Conservation (phyloP, 441 rosid species). For the Brassica hybrid region DNA sequence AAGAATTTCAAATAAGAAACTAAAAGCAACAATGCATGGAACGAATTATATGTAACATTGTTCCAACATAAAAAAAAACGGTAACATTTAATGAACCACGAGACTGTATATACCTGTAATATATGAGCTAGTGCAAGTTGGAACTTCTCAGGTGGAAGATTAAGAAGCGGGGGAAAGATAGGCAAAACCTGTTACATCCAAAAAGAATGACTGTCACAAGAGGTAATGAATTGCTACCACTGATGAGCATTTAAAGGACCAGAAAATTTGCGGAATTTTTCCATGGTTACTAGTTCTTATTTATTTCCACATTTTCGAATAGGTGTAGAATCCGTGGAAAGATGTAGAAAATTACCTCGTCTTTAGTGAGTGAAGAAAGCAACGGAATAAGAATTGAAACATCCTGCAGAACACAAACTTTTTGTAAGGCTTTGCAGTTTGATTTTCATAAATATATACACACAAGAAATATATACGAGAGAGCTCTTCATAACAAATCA, state of each 20-base stretch:
- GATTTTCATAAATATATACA: constrained; percentile 22
- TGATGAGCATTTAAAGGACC: too few relatives aligned
- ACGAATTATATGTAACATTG: constrained; percentile 4
- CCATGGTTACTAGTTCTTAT: constrained; percentile 3
- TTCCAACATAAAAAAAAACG: not conserved
- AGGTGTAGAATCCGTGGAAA: constrained; percentile 23
- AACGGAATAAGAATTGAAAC: constrained; percentile 95
- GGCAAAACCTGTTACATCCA: too few relatives aligned
- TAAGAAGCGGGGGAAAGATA: constrained; percentile 81
- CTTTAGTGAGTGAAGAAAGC: constrained; percentile 92
- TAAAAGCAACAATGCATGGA: not conserved
- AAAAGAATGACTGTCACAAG: too few relatives aligned
- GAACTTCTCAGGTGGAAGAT: constrained; percentile 94
- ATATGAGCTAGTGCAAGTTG: constrained; percentile 97
- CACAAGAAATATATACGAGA: constrained; percentile 17
- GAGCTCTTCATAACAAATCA: constrained; percentile 23
- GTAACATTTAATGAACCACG: constrained; percentile 11
- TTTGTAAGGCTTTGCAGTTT: constrained; percentile 24
- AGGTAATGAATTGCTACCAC: too few relatives aligned
- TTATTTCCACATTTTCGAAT: constrained; percentile 15
- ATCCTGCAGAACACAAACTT: constrained; percentile 69
- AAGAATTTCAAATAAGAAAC: not conserved
- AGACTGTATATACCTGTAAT: constrained; percentile 74
- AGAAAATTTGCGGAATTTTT: not conserved
- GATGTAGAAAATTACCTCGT: constrained; percentile 63